Base-by-base conservation (phyloP, 2,329 filamentous ascomycete species). In the Camillea tinctor region DNA sequence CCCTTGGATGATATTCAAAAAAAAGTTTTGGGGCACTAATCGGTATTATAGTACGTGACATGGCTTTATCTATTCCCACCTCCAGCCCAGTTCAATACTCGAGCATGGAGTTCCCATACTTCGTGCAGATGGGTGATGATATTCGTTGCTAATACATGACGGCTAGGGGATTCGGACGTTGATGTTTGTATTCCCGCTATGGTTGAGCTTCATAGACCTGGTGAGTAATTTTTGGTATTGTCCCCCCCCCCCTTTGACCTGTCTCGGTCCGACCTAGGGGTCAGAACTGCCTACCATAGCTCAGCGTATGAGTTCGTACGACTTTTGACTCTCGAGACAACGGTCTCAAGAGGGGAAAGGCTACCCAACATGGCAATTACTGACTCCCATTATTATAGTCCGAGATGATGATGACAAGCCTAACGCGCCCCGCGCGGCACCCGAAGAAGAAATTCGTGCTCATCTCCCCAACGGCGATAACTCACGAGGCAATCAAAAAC, bases 121-220 rank as follows among this genome's bases (percentile, higher is more conserved):
- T 17, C 2, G 11, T 15, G 1, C 73, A 74, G 23, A 66, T 77
- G 13, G 73, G 71, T 20, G 73, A 76, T 56, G 68, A 72, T 1
- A 60, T 77, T 1, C 75, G 76, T 1, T 72, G 76, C 24, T 75
- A 75, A 0, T 65, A 72, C 4, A 70, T 70, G 1, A 68, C n/a
- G n/a, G n/a, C n/a, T 78, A 2, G 69, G 73, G 19, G 75, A 78
- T 52, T 67, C 69, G 0, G 74, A 77, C 50, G 72, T 77, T 6
- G 75, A 77, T 48, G 74, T 77, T 1, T 77, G 75, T 54, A 64
- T 70, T 2, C 73, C 74, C 0, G 74, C 70, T 1, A 64, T 60
- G 6, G 57, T 54, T 24, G 72, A 73, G 54, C 54, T 68, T 7
- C 70, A 74, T 44, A 67, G 67, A 19, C 60, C 68, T 2, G n/a